Percentiles rank a stretch among this genome's conserved stretches.
Conservation (phyloP, 495 filamentous ascomycete genomes). For the Podospora didyma region DNA sequence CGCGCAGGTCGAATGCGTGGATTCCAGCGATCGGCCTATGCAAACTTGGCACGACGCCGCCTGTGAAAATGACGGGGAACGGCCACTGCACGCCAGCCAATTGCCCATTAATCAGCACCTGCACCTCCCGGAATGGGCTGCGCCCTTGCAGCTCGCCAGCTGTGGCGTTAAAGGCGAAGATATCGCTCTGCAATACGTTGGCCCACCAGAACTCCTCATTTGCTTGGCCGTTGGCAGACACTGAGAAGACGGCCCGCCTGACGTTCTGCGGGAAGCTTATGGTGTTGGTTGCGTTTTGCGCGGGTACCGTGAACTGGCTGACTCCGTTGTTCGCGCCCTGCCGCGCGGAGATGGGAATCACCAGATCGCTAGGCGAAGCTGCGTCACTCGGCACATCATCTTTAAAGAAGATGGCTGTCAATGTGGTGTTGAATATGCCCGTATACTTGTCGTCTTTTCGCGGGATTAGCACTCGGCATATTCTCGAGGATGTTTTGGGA, state of each 20-base stretch:
- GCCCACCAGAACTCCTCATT: slow-evolving; percentile 88
- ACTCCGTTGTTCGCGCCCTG: slow-evolving; percentile 48
- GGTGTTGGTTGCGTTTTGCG: slow-evolving; percentile 55
- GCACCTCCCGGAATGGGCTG: slow-evolving; percentile 78
- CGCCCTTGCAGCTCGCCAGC: slow-evolving; percentile 62
- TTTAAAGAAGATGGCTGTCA: slow-evolving; percentile 74
- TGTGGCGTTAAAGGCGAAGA: slow-evolving; percentile 54
- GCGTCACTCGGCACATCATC: slow-evolving; percentile 32
- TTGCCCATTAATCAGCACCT: slow-evolving; percentile 71
- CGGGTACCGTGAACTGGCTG: slow-evolving; percentile 69
- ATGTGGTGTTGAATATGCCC: slow-evolving; percentile 72
- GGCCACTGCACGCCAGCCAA: slow-evolving; percentile 81
- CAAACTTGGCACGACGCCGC: slow-evolving; percentile 75
- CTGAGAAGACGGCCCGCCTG: slow-evolving; percentile 67
- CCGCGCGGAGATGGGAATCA: slow-evolving; percentile 72
- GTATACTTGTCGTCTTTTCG: slow-evolving; percentile 63
- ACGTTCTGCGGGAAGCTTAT: slow-evolving; percentile 58
- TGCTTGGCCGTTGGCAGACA: slow-evolving; percentile 74
- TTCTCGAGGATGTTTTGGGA: too few relatives aligned
- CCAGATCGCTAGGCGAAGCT: slow-evolving; percentile 54
- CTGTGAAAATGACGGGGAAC: slow-evolving; percentile 84
- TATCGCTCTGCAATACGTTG: slow-evolving; percentile 67
- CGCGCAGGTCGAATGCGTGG: slow-evolving; percentile 75
- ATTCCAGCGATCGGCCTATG: slow-evolving; percentile 86
- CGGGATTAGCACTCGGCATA: too few relatives aligned